These are phyloP conservation scores for Ceratobasidium sp. DNA, from an alignment of 1,284 basidiomycete species.

Conservation along the genomic window DNA sequence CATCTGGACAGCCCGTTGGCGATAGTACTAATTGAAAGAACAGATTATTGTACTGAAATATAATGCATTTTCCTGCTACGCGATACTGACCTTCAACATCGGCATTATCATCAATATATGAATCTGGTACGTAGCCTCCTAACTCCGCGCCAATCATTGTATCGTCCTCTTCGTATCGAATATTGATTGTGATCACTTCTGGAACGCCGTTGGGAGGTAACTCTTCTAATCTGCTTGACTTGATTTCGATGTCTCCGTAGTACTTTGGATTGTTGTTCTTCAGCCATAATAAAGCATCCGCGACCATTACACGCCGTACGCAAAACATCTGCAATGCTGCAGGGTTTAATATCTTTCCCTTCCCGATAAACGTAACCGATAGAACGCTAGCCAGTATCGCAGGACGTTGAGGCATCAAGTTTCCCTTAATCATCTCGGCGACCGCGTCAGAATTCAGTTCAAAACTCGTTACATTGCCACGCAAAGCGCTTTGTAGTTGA, in stretches of 20 bases:
- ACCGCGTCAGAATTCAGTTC: conserved; percentile 53
- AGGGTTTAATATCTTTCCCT: conserved; percentile 52
- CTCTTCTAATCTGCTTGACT: neutral
- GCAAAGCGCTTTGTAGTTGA: conserved; percentile 54
- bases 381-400: conserved; percentile 56
- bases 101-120: neutral
- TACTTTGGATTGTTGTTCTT: conserved; percentile 36
- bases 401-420: conserved; percentile 56
- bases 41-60: no score
- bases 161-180: conserved; percentile 8
- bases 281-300: conserved; percentile 51
- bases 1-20: no score
- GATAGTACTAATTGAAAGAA: no score
- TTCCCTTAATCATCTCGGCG: conserved; percentile 54
- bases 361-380: conserved; percentile 57
- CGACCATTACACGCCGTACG: conserved; percentile 53
- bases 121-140: conserved; percentile 11
- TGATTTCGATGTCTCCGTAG: conserved; percentile 11
- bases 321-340: conserved; percentile 53
- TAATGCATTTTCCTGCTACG: no score
- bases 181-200: conserved; percentile 7
- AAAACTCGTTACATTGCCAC: conserved; percentile 59
- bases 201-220: conserved; percentile 46
- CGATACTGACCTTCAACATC: no score
- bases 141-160: conserved; percentile 19